phyloP scores from a whole-genome alignment of 2,329 filamentous ascomycete genomes.

The Aspergillus ibericus region DNA sequence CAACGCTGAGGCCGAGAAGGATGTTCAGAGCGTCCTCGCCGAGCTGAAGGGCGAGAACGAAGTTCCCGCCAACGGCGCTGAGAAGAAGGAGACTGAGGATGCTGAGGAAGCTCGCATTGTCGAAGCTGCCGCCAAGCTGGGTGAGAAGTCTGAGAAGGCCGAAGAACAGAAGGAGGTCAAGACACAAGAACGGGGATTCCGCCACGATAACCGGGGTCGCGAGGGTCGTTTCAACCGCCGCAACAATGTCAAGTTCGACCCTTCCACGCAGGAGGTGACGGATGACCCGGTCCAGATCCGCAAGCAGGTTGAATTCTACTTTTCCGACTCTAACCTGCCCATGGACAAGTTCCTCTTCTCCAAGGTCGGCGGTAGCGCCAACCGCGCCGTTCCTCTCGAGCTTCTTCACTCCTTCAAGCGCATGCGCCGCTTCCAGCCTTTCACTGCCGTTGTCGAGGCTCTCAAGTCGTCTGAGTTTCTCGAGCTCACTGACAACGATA shows the following conservation, averaged over 20 bases:
- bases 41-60: constrained; percentile 43
- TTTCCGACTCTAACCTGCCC: constrained; percentile 85
- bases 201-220: constrained; percentile 27
- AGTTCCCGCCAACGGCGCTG: constrained; percentile 15
- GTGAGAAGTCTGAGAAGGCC: constrained; percentile 39
- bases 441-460: constrained; percentile 77
- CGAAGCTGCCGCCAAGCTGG: constrained; percentile 38
- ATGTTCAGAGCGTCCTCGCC: constrained; percentile 47
- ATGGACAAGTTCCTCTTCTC: constrained; percentile 85
- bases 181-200: constrained; percentile 23
- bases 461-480: constrained; percentile 75
- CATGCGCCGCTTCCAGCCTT: constrained; percentile 92
- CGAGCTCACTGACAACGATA: constrained; percentile 72
- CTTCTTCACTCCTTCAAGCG: constrained; percentile 86
- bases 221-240: constrained; percentile 32
- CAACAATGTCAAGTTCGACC: constrained; percentile 70
- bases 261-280: constrained; percentile 65
- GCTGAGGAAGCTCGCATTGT: constrained; percentile 41
- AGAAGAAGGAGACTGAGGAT: constrained; percentile 29
- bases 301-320: constrained; percentile 95
- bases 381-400: constrained; percentile 70
- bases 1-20: constrained; percentile 47
- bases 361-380: constrained; percentile 73
- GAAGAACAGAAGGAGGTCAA: constrained; percentile 30
- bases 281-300: constrained; percentile 79